Evolutionary conservation across 768 basidiomycete genomes (phyloP).

Genomic region (Boletus tomentosulus): DNA sequence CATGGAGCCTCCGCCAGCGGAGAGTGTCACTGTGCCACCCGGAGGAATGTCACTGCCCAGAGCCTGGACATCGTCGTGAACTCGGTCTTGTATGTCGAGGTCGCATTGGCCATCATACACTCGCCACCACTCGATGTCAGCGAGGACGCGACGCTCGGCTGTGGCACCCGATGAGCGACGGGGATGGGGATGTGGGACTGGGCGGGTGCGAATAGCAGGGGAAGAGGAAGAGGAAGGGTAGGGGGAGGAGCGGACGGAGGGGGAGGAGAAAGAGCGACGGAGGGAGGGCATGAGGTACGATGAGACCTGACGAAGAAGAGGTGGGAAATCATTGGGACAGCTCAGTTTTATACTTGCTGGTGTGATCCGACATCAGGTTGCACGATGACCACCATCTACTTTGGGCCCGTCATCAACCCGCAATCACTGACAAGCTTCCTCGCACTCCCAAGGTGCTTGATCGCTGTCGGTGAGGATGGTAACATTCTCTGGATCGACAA

Average conservation of each 20-base stretch:
- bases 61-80: slow-evolving; percentile 18
- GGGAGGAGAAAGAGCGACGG: slow-evolving; percentile 71
- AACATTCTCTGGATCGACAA: slow-evolving; percentile 69
- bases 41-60: slow-evolving; percentile 10
- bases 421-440: slow-evolving; percentile 38
- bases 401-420: slow-evolving; percentile 58
- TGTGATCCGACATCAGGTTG: slow-evolving; percentile 21
- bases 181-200: slow-evolving; percentile 29
- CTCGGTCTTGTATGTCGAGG: slow-evolving; percentile 28
- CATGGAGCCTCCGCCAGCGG: slow-evolving; percentile 34
- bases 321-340: slow-evolving; percentile 33
- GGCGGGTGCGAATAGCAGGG: slow-evolving; percentile 37
- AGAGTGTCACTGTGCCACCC: slow-evolving; percentile 31
- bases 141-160: slow-evolving; percentile 63
- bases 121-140: slow-evolving; percentile 87
- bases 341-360: slow-evolving; percentile 39
- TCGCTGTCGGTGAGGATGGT: slow-evolving; percentile 50
- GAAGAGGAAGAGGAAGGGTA: slow-evolving; percentile 47
- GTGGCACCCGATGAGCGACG: slow-evolving; percentile 68
- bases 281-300: slow-evolving; percentile 62
- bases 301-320: slow-evolving; percentile 16
- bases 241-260: slow-evolving; percentile 64
- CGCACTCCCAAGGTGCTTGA: slow-evolving; percentile 48
- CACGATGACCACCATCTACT: slow-evolving; percentile 39
- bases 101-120: slow-evolving; percentile 67